Conservation (phyloP, 176 grass and related monocot genomes). For the Eragrostis curvula region DNA sequence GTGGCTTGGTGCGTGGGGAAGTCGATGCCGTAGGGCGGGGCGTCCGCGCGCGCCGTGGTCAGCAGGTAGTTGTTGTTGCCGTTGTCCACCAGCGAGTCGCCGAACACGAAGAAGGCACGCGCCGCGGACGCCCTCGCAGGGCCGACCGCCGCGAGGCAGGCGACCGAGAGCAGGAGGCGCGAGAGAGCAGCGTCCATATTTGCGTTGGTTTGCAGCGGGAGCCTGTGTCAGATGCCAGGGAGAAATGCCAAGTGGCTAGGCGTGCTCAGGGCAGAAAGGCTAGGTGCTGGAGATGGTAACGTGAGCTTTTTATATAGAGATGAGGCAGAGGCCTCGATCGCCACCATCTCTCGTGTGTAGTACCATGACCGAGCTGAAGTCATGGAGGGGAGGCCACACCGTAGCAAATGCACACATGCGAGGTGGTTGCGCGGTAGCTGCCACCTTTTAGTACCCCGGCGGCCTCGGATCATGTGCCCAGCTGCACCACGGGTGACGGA, state of each 20-base stretch:
- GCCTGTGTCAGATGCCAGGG: neutral
- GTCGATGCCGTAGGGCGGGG: constrained; percentile 92
- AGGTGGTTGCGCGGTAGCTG: constrained; percentile 44
- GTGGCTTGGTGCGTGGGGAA: constrained; percentile 67
- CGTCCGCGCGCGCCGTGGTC: constrained; percentile 84
- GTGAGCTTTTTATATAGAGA: constrained; percentile 7
- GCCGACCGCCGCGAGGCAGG: constrained; percentile 9
- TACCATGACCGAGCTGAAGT: constrained; percentile 4
- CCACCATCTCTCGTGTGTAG: neutral
- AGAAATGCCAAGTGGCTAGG: neutral
- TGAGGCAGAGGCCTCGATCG: neutral
- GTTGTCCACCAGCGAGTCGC: constrained; percentile 94
- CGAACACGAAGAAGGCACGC: constrained; percentile 95
- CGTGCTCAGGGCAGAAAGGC: neutral
- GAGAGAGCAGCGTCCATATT: constrained; percentile 29
- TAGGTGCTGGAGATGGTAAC: neutral
- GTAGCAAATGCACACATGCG: constrained; percentile 45
- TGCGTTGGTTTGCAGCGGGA: no score
- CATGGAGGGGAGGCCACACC: neutral
- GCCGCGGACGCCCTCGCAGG: constrained; percentile 49
- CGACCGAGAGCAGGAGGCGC: constrained; percentile 18
- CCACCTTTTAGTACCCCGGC: constrained; percentile 17
- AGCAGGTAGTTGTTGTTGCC: constrained; percentile 96
- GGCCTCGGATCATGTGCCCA: constrained; percentile 49
- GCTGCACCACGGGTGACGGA: neutral